Conservation (phyloP, 805 yeast genomes). For the baker's yeast (Saccharomyces cerevisiae) region DNA sequence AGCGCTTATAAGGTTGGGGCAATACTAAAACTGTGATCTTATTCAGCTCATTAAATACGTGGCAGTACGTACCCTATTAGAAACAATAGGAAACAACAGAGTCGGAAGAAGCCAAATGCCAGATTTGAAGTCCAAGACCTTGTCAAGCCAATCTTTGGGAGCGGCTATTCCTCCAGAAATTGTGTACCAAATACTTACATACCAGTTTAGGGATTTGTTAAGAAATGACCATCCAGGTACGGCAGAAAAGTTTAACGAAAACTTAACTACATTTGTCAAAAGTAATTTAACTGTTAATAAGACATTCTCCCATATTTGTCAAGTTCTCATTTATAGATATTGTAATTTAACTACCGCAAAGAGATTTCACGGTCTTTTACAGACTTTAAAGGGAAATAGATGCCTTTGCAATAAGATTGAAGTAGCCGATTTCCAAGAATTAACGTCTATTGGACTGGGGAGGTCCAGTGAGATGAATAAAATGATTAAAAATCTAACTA, state of each 20-base stretch:
- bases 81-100: background rate
- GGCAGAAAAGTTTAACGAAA: constrained; percentile 35
- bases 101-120: constrained; percentile 1
- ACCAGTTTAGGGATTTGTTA: constrained; percentile 43
- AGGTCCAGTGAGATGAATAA: constrained; percentile 83
- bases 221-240: constrained; percentile 44
- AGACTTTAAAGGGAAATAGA: constrained; percentile 40
- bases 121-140: background rate
- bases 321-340: constrained; percentile 54
- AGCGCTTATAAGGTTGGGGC: background rate
- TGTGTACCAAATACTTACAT: constrained; percentile 45
- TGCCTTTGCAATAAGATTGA: constrained; percentile 51
- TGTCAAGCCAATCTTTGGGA: background rate
- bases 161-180: constrained; percentile 44
- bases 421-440: constrained; percentile 77
- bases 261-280: constrained; percentile 42
- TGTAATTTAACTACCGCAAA: constrained; percentile 74
- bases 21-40: background rate
- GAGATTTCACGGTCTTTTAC: constrained; percentile 63
- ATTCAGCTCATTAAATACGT: background rate
- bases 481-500: constrained; percentile 85
- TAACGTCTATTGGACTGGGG: constrained; percentile 84
- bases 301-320: constrained; percentile 49
- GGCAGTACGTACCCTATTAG: background rate
- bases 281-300: constrained; percentile 49